Conservation (phyloP, 2,329 filamentous ascomycete species). For the Talaromyces sp. region DNA sequence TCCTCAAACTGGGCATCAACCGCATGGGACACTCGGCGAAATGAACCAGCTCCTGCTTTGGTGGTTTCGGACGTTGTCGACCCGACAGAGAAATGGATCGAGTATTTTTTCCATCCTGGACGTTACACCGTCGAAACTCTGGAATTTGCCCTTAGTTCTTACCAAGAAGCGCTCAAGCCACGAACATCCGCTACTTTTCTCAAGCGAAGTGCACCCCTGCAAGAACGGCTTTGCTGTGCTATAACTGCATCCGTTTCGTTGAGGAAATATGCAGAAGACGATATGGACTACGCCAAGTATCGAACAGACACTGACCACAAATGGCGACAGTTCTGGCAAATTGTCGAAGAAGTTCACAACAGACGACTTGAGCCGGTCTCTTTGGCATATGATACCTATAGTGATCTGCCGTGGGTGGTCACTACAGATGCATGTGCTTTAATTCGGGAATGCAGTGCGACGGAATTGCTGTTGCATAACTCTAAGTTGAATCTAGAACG, state of each 20-base stretch:
- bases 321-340: slow-evolving; percentile 85
- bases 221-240: slow-evolving; percentile 71
- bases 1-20: slow-evolving; percentile 67
- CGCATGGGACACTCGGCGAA: slow-evolving; percentile 56
- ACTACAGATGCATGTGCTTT: slow-evolving; percentile 77
- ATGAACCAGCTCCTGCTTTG: slow-evolving; percentile 55
- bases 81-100: slow-evolving; percentile 79
- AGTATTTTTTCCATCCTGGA: slow-evolving; percentile 77
- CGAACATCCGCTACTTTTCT: slow-evolving; percentile 39
- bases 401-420: slow-evolving; percentile 76
- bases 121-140: slow-evolving; percentile 76
- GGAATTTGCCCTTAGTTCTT: slow-evolving; percentile 78
- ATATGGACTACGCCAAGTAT: slow-evolving; percentile 73
- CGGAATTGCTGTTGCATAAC: slow-evolving; percentile 76
- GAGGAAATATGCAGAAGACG: slow-evolving; percentile 58
- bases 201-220: slow-evolving; percentile 56
- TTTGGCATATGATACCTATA: slow-evolving; percentile 67
- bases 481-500: slow-evolving; percentile 39
- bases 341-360: slow-evolving; percentile 81
- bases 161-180: slow-evolving; percentile 61
- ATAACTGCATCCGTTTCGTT: slow-evolving; percentile 68
- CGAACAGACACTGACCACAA: slow-evolving; percentile 71
- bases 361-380: slow-evolving; percentile 78
- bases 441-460: slow-evolving; percentile 71
- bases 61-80: slow-evolving; percentile 64